A percentile compares a stretch with the other conserved stretches of the same genome.
Evolutionary conservation across 148 eudicot genomes (phyloP).

Genomic region (Cornus suecica): DNA sequence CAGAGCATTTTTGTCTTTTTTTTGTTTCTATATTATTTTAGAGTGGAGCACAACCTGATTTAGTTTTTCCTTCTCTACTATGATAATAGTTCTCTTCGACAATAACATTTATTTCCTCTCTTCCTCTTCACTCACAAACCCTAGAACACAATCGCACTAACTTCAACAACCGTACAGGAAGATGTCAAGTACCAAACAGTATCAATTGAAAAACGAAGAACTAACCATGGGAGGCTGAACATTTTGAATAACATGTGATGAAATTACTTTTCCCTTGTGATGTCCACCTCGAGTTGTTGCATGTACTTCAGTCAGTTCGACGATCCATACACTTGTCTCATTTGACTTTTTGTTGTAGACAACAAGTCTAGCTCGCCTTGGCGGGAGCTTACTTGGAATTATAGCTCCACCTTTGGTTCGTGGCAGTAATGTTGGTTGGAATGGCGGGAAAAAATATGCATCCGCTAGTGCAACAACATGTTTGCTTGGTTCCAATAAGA

Average conservation of each 20-base stretch:
- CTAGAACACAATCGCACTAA: too few relatives aligned
- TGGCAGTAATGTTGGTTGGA: constrained; percentile 54
- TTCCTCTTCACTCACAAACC: too few relatives aligned
- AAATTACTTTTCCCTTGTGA: constrained; percentile 64
- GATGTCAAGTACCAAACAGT: constrained; percentile 7
- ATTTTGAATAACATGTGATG: constrained; percentile 45
- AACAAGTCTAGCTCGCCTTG: constrained; percentile 58
- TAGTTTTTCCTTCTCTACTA: too few relatives aligned
- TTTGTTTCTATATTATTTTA: too few relatives aligned
- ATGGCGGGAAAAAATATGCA: constrained; percentile 70
- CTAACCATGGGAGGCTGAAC: constrained; percentile 75
- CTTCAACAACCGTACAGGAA: too few relatives aligned
- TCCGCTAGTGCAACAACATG: constrained; percentile 63
- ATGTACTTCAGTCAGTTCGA: constrained; percentile 56
- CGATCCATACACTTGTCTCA: constrained; percentile 63
- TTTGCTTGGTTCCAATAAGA: constrained; percentile 58
- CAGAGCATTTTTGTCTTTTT: too few relatives aligned
- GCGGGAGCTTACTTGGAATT: constrained; percentile 57
- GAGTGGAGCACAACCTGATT: too few relatives aligned
- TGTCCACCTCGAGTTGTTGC: constrained; percentile 69
- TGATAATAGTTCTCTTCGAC: too few relatives aligned
- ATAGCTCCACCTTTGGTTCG: constrained; percentile 56
- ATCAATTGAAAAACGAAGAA: neutral
- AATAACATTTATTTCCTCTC: too few relatives aligned
- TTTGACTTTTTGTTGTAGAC: constrained; percentile 64